phyloP scores from a whole-genome alignment of 257 asterid genomes.

The Solanum clarkiae region DNA sequence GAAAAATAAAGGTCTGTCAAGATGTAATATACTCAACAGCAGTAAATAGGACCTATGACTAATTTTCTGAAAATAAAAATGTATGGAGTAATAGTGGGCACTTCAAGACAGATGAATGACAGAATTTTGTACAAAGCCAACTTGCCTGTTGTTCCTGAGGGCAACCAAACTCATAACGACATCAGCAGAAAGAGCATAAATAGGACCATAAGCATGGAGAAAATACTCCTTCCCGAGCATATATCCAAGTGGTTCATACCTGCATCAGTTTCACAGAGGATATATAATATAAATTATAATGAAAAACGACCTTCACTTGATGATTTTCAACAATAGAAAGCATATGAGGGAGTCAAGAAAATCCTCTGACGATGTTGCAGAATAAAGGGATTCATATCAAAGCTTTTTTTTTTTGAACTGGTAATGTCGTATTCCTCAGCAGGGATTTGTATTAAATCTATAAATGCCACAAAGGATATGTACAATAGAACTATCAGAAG shows the following conservation, averaged over 20 bases:
- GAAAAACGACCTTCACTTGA: background rate
- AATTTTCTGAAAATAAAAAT: background rate
- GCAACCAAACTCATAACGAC: constrained; percentile 95
- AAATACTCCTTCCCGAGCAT: constrained; percentile 93
- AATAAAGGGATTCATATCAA: background rate
- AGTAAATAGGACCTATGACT: background rate
- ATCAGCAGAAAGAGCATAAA: constrained; percentile 91
- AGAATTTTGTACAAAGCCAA: background rate
- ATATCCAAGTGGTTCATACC: constrained; percentile 83
- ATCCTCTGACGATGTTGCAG: background rate
- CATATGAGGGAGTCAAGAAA: background rate
- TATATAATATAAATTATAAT: background rate
- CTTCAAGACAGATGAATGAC: background rate
- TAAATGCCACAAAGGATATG: background rate
- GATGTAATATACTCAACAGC: background rate
- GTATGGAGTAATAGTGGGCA: background rate
- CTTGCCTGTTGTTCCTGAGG: constrained; percentile 81
- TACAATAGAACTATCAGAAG: background rate
- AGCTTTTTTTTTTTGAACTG: background rate
- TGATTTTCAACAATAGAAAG: background rate
- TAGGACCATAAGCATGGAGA: constrained; percentile 95
- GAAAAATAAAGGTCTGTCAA: background rate
- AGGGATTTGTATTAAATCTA: background rate
- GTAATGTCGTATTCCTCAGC: background rate
- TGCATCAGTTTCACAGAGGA: constrained; percentile 21